Conservation (phyloP, 2,329 filamentous ascomycete species). For the Zymoseptoria tritici region DNA sequence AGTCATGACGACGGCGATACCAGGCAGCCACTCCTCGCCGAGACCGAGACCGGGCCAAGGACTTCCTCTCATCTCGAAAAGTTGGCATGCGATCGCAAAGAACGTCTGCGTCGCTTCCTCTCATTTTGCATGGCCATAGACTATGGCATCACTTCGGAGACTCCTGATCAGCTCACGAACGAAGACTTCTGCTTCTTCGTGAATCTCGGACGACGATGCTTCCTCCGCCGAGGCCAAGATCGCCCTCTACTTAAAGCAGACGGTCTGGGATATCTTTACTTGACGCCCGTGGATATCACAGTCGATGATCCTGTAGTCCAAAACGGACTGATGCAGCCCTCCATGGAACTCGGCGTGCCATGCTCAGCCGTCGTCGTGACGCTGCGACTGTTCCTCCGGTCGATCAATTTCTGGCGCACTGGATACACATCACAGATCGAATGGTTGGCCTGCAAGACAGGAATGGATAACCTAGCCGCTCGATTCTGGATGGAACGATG, state of each 20-base stretch:
- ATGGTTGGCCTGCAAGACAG: background rate
- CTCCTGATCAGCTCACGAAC: background rate
- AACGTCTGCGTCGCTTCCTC: background rate
- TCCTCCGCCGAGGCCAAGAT: background rate
- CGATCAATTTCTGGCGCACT: background rate
- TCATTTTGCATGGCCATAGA: constrained; percentile 1
- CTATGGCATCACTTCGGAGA: background rate
- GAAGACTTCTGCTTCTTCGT: background rate
- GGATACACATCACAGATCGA: background rate
- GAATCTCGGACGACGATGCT: background rate
- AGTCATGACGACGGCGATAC: too few species aligned
- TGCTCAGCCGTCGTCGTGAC: background rate
- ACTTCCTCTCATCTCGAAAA: background rate
- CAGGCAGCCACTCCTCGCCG: background rate
- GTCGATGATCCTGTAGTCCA: background rate
- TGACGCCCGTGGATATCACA: background rate
- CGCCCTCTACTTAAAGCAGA: background rate
- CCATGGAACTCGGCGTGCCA: background rate
- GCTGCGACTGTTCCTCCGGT: background rate
- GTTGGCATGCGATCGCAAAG: background rate
- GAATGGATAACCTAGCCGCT: background rate
- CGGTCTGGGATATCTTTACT: background rate
- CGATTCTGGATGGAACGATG: background rate
- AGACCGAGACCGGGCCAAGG: background rate
- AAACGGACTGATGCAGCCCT: background rate